phyloP scores from a whole-genome alignment of 306 rosid species.

The Lathyrus tuberosus region DNA sequence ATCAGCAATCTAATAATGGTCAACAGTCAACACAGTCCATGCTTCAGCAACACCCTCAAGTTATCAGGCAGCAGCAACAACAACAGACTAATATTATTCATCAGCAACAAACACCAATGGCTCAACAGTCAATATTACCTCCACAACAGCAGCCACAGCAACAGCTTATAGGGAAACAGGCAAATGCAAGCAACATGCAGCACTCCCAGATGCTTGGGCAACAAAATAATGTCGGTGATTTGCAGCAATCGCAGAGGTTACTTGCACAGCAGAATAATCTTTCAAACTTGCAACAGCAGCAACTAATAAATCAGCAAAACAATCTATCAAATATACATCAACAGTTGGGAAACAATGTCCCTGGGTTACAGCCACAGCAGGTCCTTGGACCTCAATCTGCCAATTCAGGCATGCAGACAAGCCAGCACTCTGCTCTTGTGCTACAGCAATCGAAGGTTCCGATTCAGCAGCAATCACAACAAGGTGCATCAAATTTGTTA shows the following conservation, averaged over 20 bases:
- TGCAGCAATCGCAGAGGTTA: constrained; percentile 83
- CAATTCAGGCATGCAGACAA: constrained; percentile 79
- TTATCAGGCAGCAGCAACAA: constrained; percentile 86
- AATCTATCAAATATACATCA: constrained; percentile 80
- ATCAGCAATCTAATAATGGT: constrained; percentile 71
- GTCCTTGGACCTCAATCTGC: constrained; percentile 72
- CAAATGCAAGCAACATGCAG: constrained; percentile 74
- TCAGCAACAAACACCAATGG: constrained; percentile 65
- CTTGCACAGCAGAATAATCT: constrained; percentile 79
- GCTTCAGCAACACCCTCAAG: constrained; percentile 90
- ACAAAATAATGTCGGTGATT: constrained; percentile 74
- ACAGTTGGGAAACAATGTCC: constrained; percentile 76
- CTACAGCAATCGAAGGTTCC: constrained; percentile 76
- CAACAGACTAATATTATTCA: constrained; percentile 70
- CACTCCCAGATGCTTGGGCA: constrained; percentile 70
- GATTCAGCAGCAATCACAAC: constrained; percentile 74
- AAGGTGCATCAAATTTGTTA: constrained; percentile 68
- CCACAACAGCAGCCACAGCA: constrained; percentile 63
- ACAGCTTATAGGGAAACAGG: constrained; percentile 69
- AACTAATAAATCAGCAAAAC: constrained; percentile 81
- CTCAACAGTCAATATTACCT: constrained; percentile 73
- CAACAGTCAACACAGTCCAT: constrained; percentile 75
- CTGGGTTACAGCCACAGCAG: constrained; percentile 72
- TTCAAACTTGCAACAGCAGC: constrained; percentile 74
- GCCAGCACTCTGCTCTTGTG: constrained; percentile 76